These are phyloP conservation scores for Avicennia marina DNA, from an alignment of 257 asterid species.

Conservation along the genomic window DNA sequence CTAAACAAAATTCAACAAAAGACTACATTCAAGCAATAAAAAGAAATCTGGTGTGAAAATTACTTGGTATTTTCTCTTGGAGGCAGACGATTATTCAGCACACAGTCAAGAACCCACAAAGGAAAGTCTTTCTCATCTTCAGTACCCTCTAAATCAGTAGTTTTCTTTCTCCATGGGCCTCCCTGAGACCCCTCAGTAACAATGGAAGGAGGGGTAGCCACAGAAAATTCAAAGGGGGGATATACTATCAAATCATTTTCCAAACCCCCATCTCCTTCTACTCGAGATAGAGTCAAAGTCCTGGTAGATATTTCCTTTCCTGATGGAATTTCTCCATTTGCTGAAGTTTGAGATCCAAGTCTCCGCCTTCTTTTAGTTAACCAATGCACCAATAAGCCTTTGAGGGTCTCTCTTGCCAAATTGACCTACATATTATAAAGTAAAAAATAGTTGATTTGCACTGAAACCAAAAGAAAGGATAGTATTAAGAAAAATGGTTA, in stretches of 20 bases:
- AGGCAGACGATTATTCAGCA: neutral
- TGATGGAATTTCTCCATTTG: conserved; percentile 67
- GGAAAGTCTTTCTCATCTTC: neutral
- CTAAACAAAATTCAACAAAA: no score
- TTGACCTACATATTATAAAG: conserved; percentile 86
- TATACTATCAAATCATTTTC: conserved; percentile 85
- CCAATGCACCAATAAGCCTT: conserved; percentile 95
- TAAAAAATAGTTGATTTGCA: no score
- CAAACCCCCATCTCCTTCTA: conserved; percentile 58
- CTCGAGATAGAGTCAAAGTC: conserved; percentile 58
- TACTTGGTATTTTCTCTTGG: neutral
- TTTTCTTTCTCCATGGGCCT: neutral
- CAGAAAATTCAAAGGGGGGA: conserved; percentile 19
- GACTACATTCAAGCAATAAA: neutral
- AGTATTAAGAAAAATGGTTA: no score
- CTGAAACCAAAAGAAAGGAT: no score
- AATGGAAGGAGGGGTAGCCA: neutral
- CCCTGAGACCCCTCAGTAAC: neutral
- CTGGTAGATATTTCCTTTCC: conserved; percentile 73
- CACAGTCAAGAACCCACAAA: neutral
- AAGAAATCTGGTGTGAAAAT: no score
- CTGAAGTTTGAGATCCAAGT: conserved; percentile 62
- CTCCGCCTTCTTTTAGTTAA: conserved; percentile 70
- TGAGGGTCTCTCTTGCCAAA: conserved; percentile 94
- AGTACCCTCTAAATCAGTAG: neutral